These are phyloP conservation scores for Neckera pumila DNA, from an alignment of 225 moss, liverwort and hornwort species.

Conservation along the genomic window DNA sequence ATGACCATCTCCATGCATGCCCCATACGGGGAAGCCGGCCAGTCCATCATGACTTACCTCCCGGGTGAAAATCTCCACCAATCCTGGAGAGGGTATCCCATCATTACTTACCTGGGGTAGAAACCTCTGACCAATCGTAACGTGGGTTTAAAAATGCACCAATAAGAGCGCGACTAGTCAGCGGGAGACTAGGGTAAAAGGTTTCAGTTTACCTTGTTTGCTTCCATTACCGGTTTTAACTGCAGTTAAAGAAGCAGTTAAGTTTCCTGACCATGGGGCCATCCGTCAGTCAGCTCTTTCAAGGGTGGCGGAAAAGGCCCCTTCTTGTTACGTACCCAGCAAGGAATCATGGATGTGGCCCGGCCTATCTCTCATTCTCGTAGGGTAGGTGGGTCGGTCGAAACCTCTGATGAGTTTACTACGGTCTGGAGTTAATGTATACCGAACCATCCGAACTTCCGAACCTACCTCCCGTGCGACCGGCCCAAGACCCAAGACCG, in stretches of 20 bases:
- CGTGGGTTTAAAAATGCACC: neutral
- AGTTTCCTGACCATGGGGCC: neutral
- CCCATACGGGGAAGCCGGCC: neutral
- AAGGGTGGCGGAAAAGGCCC: neutral
- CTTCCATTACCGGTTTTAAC: neutral
- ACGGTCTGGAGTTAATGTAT: neutral
- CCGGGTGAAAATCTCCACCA: neutral
- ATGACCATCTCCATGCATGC: neutral
- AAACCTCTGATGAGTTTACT: neutral
- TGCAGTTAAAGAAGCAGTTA: neutral
- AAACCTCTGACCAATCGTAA: neutral
- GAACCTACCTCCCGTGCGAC: neutral
- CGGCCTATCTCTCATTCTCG: neutral
- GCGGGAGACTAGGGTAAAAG: too few relatives aligned
- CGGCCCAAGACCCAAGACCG: neutral
- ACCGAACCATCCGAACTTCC: neutral
- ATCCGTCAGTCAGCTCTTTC: neutral
- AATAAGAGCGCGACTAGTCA: too few relatives aligned
- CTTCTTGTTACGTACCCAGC: conserved; percentile 1
- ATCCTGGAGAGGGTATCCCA: neutral
- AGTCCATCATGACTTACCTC: neutral
- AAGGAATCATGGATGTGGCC: conserved; percentile 8
- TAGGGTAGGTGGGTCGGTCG: neutral
- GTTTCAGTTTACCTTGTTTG: neutral
- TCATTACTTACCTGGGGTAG: neutral